These are phyloP conservation scores for Verbascum thapsus DNA, from an alignment of 257 asterid genomes.

Conservation along the genomic window DNA sequence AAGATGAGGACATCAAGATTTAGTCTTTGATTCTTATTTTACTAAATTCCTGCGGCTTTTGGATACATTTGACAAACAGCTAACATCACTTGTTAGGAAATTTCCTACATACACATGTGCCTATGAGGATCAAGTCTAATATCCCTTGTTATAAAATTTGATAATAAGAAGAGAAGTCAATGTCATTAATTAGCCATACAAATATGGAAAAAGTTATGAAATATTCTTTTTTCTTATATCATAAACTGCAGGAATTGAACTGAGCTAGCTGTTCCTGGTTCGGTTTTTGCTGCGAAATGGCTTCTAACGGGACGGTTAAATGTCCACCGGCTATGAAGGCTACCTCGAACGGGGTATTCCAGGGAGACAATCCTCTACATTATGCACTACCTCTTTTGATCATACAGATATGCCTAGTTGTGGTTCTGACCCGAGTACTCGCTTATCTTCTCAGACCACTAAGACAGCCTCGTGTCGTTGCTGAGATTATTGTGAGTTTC, in stretches of 20 bases:
- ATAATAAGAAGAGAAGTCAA: background rate
- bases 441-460: slow-evolving; percentile 73
- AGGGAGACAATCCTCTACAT: slow-evolving; percentile 77
- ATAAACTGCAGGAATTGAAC: slow-evolving; percentile 38
- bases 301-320: slow-evolving; percentile 43
- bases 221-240: background rate
- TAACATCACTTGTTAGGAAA: background rate
- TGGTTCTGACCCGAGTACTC: slow-evolving; percentile 56
- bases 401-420: slow-evolving; percentile 71
- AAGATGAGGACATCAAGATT: slow-evolving; percentile 20
- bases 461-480: slow-evolving; percentile 85
- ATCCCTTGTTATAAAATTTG: background rate
- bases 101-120: slow-evolving; percentile 8
- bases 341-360: slow-evolving; percentile 77
- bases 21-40: slow-evolving; percentile 1
- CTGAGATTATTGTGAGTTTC: slow-evolving; percentile 74
- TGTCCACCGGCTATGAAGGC: slow-evolving; percentile 75
- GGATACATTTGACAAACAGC: background rate
- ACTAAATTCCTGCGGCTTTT: background rate
- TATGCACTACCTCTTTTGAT: slow-evolving; percentile 77
- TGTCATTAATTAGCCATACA: background rate
- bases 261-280: slow-evolving; percentile 31
- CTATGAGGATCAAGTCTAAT: background rate
- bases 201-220: background rate
- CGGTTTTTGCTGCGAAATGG: slow-evolving; percentile 46